These are phyloP conservation scores for Lophiostoma macrostomum DNA, from an alignment of 495 filamentous ascomycete genomes.

Conservation along the genomic window DNA sequence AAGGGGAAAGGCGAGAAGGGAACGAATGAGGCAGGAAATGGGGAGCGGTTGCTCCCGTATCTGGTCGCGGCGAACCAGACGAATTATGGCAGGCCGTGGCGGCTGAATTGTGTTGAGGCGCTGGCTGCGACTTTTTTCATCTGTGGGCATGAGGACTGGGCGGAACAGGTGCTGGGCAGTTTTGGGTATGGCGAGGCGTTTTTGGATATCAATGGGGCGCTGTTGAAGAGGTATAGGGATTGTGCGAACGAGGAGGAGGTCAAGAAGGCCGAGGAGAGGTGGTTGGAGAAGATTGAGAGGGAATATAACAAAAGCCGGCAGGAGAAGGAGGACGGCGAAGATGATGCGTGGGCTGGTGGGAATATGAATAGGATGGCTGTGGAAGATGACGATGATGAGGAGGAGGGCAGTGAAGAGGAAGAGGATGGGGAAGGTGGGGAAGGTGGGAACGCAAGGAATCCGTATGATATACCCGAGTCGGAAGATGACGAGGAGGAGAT, in stretches of 20 bases:
- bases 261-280: constrained; percentile 79
- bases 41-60: constrained; percentile 87
- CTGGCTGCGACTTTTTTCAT: constrained; percentile 89
- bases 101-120: constrained; percentile 93
- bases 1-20: constrained; percentile 85
- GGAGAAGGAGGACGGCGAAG: constrained; percentile 51
- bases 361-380: constrained; percentile 42
- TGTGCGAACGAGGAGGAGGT: constrained; percentile 81
- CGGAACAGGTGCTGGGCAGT: constrained; percentile 70
- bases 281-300: constrained; percentile 83
- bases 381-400: constrained; percentile 40
- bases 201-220: constrained; percentile 76
- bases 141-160: constrained; percentile 89
- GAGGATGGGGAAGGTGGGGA: constrained; percentile 44
- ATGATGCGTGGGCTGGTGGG: constrained; percentile 45
- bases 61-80: constrained; percentile 94
- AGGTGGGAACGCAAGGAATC: constrained; percentile 50
- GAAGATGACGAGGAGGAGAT: constrained; percentile 85
- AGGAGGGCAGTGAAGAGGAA: constrained; percentile 48
- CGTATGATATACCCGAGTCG: constrained; percentile 70
- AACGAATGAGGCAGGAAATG: background rate
- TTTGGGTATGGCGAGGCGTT: constrained; percentile 89
- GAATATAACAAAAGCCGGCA: constrained; percentile 82
- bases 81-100: constrained; percentile 94
- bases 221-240: constrained; percentile 80